Base-by-base conservation (phyloP, 2,329 filamentous ascomycete species). In the Cladosporium sp. region DNA sequence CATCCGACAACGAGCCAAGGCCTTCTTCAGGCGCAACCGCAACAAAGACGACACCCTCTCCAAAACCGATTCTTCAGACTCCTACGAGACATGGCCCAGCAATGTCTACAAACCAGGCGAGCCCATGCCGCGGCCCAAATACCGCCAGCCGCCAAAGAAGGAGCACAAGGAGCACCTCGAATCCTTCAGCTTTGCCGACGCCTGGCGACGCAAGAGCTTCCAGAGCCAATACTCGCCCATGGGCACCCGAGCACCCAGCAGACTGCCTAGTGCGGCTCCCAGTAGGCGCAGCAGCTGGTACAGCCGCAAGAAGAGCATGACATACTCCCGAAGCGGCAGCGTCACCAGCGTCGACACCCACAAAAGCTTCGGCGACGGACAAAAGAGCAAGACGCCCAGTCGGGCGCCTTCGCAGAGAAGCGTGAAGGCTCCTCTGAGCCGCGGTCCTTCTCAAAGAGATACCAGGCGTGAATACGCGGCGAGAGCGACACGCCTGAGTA, bases 81-180 rank as follows among this genome's bases (percentile, higher is more conserved):
- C 64, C 32, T 55, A 60, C 51, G 54, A 57, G 47, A 59, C 64
- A 11, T 70, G 65, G 58, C 68, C 73, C 17, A 69, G 65, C 59
- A 72, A 73, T 52, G 70, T 74, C 56, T 77, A 77, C 65, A 70
- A 73, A 60, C 74, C 74, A 6, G 74, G 73, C 61, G 74, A 78
- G 64, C 69, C 73, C 52, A 76, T 78, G 72, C 74, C 74, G 4
- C 69, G 71, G 18, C 64, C 73, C 15, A 78, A 78, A 56, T 78
- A 78, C 60, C 69, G 74, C 37, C 67, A 70, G 20, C 70, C 72
- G 8, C 73, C 75, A 37, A 70, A 70, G 52, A 74, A 75, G 37
- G 71, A 74, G 57, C 74, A 78, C 69, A 76, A 74, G 60, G 73
- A 73, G 57, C 67, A 69, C 41, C 67, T 78, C 32, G 74, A 77